These are phyloP conservation scores for Rhinocladiella mackenziei DNA, from an alignment of 2,329 filamentous ascomycete genomes.

Conservation along the genomic window DNA sequence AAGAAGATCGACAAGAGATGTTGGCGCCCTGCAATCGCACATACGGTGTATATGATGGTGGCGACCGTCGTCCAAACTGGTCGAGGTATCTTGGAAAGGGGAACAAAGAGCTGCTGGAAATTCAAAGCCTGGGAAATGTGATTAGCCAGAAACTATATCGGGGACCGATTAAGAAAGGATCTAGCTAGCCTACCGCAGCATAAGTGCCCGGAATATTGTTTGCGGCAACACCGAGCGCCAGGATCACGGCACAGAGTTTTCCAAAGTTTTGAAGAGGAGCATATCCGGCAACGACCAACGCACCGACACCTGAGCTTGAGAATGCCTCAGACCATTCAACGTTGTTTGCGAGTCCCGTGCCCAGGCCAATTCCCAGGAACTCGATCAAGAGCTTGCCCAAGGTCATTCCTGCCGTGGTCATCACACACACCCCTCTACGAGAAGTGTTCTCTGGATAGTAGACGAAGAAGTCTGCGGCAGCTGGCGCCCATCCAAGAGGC, in stretches of 20 bases:
- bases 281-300: conserved; percentile 61
- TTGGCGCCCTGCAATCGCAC: conserved; percentile 60
- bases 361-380: conserved; percentile 2
- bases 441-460: conserved; percentile 57
- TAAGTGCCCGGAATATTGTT: conserved; percentile 65
- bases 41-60: conserved; percentile 60
- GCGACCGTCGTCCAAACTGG: conserved; percentile 62
- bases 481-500: conserved; percentile 51
- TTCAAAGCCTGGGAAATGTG: conserved; percentile 48
- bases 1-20: conserved; percentile 62
- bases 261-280: conserved; percentile 58
- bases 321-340: not conserved
- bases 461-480: conserved; percentile 56
- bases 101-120: conserved; percentile 61
- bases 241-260: conserved; percentile 62
- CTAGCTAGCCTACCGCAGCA: conserved; percentile 39
- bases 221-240: conserved; percentile 60
- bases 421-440: conserved; percentile 51
- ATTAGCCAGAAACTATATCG: not conserved
- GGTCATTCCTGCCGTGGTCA: conserved; percentile 38
- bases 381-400: not conserved
- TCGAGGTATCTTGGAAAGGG: conserved; percentile 56
- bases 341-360: not conserved
- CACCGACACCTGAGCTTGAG: conserved; percentile 52
- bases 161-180: too few relatives aligned